A percentile compares a stretch with the other conserved stretches of the same genome.
Conservation (phyloP, 352 stramenopile genomes). For the Phytophthora foliorum region DNA sequence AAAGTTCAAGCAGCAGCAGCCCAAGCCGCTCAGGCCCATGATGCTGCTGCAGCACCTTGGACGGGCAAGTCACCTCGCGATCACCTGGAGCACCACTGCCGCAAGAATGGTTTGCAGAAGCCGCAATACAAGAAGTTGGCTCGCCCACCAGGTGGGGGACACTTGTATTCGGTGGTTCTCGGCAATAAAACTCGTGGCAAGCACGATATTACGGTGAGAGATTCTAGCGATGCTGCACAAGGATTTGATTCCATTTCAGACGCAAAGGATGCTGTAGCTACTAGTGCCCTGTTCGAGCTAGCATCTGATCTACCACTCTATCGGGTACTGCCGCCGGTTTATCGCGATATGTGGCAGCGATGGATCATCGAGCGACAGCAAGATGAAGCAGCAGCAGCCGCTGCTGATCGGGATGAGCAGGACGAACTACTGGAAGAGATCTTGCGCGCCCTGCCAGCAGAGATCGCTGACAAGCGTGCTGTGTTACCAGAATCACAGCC, state of each 20-base stretch:
- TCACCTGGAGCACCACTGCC: slow-evolving; percentile 90
- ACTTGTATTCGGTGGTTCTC: slow-evolving; percentile 68
- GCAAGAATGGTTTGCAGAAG: slow-evolving; percentile 84
- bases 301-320: slow-evolving; percentile 89
- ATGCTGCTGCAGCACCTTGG: slow-evolving; percentile 43
- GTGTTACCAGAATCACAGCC: slow-evolving; percentile 13
- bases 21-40: slow-evolving; percentile 30
- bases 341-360: slow-evolving; percentile 90
- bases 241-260: slow-evolving; percentile 75
- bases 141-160: slow-evolving; percentile 28
- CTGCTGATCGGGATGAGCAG: slow-evolving; percentile 56
- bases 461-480: slow-evolving; percentile 56
- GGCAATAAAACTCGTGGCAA: slow-evolving; percentile 54
- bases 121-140: slow-evolving; percentile 81
- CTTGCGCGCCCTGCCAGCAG: slow-evolving; percentile 53
- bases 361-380: slow-evolving; percentile 63
- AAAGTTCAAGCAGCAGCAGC: slow-evolving; percentile 34
- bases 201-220: slow-evolving; percentile 48
- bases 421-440: slow-evolving; percentile 65
- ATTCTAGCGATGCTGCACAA: slow-evolving; percentile 44
- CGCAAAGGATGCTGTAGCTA: slow-evolving; percentile 83
- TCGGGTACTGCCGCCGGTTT: slow-evolving; percentile 88
- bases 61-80: slow-evolving; percentile 90
- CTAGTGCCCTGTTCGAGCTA: slow-evolving; percentile 90
- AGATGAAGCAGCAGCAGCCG: slow-evolving; percentile 41